phyloP scores from a whole-genome alignment of 192 early-diverging fungal genomes.

The Dispira simplex region DNA sequence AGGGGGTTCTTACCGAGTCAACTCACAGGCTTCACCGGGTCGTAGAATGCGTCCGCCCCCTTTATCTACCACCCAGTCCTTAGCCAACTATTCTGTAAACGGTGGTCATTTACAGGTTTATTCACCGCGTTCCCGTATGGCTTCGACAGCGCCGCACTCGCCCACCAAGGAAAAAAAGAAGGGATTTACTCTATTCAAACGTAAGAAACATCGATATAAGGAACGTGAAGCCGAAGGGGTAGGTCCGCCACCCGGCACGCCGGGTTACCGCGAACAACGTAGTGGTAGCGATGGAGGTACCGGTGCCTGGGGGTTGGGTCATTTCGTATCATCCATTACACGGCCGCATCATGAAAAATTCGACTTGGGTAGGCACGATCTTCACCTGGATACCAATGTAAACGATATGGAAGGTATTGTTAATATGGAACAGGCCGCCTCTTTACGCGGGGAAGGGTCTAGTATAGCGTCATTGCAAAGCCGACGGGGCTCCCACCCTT shows the following conservation, averaged over 20 bases:
- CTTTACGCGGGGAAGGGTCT: not conserved
- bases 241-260: not conserved
- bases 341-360: not conserved
- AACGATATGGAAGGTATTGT: slow-evolving; percentile 30
- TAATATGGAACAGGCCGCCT: slow-evolving; percentile 16
- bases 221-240: not conserved
- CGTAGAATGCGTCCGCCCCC: too few species aligned
- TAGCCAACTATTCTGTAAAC: not conserved
- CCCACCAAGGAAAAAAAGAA: slow-evolving; percentile 8
- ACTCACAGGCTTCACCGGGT: too few species aligned
- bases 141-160: not conserved
- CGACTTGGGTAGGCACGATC: not conserved
- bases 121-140: not conserved
- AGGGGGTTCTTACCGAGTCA: too few species aligned
- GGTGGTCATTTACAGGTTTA: not conserved
- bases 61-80: not conserved
- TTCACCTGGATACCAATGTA: slow-evolving; percentile 21
- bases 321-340: slow-evolving; percentile 1
- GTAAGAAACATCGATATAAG: slow-evolving; percentile 6
- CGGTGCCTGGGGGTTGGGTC: slow-evolving; percentile 6
- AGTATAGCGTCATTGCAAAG: too few species aligned
- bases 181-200: slow-evolving; percentile 9
- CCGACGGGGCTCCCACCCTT: not conserved
- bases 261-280: not conserved
- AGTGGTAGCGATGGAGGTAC: slow-evolving; percentile 7